Evolutionary conservation across 2,329 filamentous ascomycete species (phyloP), one percentile per base, ranked within the genome.

Genomic region (Claviceps monticola): DNA sequence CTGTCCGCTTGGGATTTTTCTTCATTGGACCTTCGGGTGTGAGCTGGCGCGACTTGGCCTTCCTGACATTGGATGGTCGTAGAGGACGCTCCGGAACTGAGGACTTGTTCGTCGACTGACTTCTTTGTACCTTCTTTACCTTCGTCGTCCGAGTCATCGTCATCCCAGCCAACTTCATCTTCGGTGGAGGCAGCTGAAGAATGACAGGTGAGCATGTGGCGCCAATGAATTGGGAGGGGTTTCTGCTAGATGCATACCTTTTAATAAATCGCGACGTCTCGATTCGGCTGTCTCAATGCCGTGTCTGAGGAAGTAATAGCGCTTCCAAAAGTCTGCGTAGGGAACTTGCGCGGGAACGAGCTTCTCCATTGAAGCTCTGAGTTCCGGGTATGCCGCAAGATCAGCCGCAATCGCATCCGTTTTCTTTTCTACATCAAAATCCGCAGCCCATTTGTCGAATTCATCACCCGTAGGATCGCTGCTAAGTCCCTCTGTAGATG

Each of bases 291-390:
- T 90, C 71, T 97, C 91, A 56, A 98, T 86, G 16, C 93, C 88
- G 62, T 94, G 85, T 61, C 91, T 78, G 56, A 97, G 71, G 72
- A 95, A 98, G 66, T 97, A 97, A 69, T 98, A 98, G 52, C 93
- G 78, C 64, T 79, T 85, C 91, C 93, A 98, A 66, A 98, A 98
- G 50, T 85, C 79, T 50, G 74, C 77, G 62, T 98, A 98, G 37
- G 90, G 78, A n/a, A 96, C 87, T 59, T 81, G 79, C 67, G 90
- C 89, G 1, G 93, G 93, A n/a, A 98, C 93, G 51, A 95, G 72
- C 71, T 85, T 89, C 76, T 96, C 93, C 91, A 98, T 97, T 0
- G 89, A 89, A 26, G 76, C 70, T 59, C 90, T 76, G 60, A 98
- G 71, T 68, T 97, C 91, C 9, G 83, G 80, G 62, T 95, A 95